Evolutionary conservation across 345 rosid genomes (phyloP), one percentile per base, ranked within the genome.

Genomic region (Barbarea vulgaris): DNA sequence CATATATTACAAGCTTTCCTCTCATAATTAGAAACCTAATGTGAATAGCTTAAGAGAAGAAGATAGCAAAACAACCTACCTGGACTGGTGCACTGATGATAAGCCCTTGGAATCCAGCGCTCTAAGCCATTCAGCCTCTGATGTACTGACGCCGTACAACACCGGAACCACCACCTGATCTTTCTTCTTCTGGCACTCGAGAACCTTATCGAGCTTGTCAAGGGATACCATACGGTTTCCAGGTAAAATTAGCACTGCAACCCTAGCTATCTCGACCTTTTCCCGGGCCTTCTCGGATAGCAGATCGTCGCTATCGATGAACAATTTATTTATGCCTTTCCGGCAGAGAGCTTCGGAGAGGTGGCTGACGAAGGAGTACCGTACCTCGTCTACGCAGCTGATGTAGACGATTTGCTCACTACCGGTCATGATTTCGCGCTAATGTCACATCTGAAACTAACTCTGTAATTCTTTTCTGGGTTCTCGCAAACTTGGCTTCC

Each of bases 311-410:
- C 30, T 6, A 9, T 51, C 71, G 15, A 19, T 19, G 14, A 69
- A 11, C 19, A 41, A 19, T 41, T 55, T 15, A 3, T 42, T 12
- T 41, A 69, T 53, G 39, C 73, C 52, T 54, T 37, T 68, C 0
- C 53, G 63, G 4, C 39, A 28, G 5, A 68, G 52, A 39, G 73
- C 73, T 12, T 7, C 19, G 6, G 63, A 68, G 62, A 53, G 62
- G 62, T 68, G 72, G 67, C 75, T 46, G 1, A 70, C 56, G 5
- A 70, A 70, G 0, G 74, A 70, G 55, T 44, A 70, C 1, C 62
- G 51, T 6, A 68, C 25, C 27, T 68, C 62, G 0, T 39, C 62
- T 24, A 36, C 21, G 17, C 72, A 68, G 63, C 73, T 54, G 27
- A 68, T 54, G 37, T 4, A 68, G 28, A 68, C 52, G 13, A 54